These are phyloP conservation scores for Chaetothyriales sp. DNA, from an alignment of 2,329 filamentous ascomycete genomes.

Conservation along the genomic window DNA sequence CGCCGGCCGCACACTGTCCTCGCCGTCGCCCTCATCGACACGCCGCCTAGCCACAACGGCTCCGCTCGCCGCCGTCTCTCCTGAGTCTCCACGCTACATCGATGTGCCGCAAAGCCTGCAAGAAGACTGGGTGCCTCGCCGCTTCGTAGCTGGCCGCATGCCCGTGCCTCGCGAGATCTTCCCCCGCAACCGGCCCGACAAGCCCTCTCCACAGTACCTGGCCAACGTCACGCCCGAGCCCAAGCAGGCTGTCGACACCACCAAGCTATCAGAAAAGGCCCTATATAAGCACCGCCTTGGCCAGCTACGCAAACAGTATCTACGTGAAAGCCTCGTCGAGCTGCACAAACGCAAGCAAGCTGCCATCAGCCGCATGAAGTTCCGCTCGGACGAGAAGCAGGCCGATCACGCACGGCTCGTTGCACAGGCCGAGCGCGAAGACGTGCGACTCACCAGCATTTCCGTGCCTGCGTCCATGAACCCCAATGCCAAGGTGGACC, in stretches of 20 bases:
- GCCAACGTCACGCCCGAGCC: constrained; percentile 45
- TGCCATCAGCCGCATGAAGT: constrained; percentile 25
- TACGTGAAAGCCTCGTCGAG: constrained; percentile 56
- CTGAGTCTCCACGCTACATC: constrained; percentile 80
- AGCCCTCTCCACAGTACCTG: constrained; percentile 42
- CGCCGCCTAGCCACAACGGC: not conserved
- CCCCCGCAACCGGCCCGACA: constrained; percentile 44
- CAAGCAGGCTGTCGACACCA: constrained; percentile 13
- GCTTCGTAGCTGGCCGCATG: constrained; percentile 57
- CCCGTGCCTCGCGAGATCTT: constrained; percentile 77
- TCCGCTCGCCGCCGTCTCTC: constrained; percentile 41
- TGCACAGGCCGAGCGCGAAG: constrained; percentile 54
- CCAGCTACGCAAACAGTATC: constrained; percentile 53
- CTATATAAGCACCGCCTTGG: constrained; percentile 63
- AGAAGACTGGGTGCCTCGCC: constrained; percentile 19
- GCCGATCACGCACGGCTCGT: constrained; percentile 39
- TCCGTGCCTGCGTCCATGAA: constrained; percentile 46
- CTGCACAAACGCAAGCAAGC: constrained; percentile 53
- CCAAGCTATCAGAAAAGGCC: constrained; percentile 23
- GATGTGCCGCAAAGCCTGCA: constrained; percentile 58
- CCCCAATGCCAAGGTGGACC: constrained; percentile 26
- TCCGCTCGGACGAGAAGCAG: constrained; percentile 36
- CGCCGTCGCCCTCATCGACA: not conserved
- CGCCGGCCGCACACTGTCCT: not conserved
- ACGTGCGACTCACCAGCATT: constrained; percentile 62